Evolutionary conservation across 441 rosid species (phyloP).

Genomic region (Lepidium campestre): DNA sequence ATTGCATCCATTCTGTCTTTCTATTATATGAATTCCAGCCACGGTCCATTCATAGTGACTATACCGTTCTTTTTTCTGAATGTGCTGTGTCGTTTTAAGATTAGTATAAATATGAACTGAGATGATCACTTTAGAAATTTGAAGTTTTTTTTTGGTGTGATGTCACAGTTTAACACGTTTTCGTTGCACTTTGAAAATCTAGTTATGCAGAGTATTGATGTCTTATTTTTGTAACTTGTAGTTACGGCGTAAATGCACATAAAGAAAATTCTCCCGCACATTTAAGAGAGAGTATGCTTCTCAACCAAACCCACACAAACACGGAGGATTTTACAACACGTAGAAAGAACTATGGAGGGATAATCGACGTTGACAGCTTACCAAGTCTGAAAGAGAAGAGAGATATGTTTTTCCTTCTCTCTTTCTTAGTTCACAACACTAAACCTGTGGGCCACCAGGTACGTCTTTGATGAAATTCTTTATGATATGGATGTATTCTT

Average conservation of each 20-base stretch:
- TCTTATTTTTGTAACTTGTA: conserved; percentile 23
- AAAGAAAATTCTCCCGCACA: conserved; percentile 40
- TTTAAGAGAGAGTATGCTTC: conserved; percentile 39
- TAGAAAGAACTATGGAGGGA: conserved; percentile 61
- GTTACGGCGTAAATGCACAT: conserved; percentile 31
- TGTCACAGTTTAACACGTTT: background rate
- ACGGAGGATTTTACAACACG: conserved; percentile 43
- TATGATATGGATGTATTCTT: conserved; percentile 1
- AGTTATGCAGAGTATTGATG: conserved; percentile 26
- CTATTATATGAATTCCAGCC: background rate
- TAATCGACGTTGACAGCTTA: conserved; percentile 70
- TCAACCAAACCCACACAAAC: conserved; percentile 42
- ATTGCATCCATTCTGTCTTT: conserved; percentile 1
- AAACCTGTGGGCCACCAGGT: conserved; percentile 99
- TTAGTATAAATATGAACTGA: conserved; percentile 6
- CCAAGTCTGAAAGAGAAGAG: conserved; percentile 86
- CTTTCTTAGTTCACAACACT: conserved; percentile 88
- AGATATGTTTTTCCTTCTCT: conserved; percentile 82
- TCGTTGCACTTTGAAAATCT: background rate
- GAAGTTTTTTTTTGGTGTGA: background rate
- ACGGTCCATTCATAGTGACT: background rate
- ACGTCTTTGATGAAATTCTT: conserved; percentile 6
- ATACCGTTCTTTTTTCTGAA: background rate
- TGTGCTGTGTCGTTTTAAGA: background rate
- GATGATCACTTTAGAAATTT: background rate